A percentile compares a stretch with the other conserved stretches of the same genome.
These are phyloP conservation scores for Ilex aquifolium DNA, from an alignment of 257 asterid species.

Conservation along the genomic window DNA sequence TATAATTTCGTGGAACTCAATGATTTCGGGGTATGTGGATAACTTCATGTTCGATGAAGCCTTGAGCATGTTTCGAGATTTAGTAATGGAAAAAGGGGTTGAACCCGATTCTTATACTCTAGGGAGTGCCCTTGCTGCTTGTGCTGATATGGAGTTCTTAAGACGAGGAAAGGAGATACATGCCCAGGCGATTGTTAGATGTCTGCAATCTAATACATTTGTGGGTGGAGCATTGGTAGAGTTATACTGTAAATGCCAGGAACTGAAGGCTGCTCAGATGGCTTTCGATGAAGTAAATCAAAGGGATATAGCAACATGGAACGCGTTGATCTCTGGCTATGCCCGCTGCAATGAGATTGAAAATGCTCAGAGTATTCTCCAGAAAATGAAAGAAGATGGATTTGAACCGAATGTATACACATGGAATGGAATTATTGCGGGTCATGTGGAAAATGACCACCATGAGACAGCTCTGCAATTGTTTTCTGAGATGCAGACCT, in stretches of 20 bases:
- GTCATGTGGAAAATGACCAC: constrained; percentile 47
- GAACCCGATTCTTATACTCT: constrained; percentile 66
- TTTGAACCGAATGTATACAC: constrained; percentile 61
- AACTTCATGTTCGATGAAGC: constrained; percentile 52
- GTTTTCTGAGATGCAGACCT: constrained; percentile 48
- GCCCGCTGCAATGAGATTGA: constrained; percentile 34
- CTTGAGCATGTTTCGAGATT: constrained; percentile 29
- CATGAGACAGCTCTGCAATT: constrained; percentile 52
- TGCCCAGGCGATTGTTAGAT: constrained; percentile 49
- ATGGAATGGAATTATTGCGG: constrained; percentile 74
- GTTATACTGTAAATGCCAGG: constrained; percentile 57
- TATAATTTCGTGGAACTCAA: constrained; percentile 70
- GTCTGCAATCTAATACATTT: constrained; percentile 47
- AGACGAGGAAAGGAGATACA: constrained; percentile 51
- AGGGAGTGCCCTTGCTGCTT: constrained; percentile 56
- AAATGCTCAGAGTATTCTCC: constrained; percentile 29
- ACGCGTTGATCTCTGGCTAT: constrained; percentile 56
- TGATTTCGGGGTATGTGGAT: constrained; percentile 73
- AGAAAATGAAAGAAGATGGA: constrained; percentile 55
- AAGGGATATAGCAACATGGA: constrained; percentile 64
- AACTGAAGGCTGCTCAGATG: constrained; percentile 49
- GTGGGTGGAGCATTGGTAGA: constrained; percentile 74
- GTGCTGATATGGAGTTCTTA: constrained; percentile 37
- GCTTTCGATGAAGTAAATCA: constrained; percentile 38
- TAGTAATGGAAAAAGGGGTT: constrained; percentile 30